Percentiles rank a stretch among this genome's conserved stretches.
Evolutionary conservation across 2,329 filamentous ascomycete genomes (phyloP).

Genomic region (Calonectria naviculata): DNA sequence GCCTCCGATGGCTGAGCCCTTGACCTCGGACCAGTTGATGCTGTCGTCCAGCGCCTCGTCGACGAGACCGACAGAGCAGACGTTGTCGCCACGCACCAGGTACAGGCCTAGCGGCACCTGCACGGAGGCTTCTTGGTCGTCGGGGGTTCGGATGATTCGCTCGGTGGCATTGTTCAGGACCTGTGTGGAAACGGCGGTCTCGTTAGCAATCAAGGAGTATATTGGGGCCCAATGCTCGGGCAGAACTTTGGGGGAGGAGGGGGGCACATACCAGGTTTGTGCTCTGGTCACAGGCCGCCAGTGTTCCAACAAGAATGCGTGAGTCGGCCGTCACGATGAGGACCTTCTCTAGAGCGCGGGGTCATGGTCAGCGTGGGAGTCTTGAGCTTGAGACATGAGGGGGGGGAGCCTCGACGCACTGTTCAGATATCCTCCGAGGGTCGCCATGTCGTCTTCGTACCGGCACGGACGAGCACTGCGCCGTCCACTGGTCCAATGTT

Average conservation of each 20-base stretch:
- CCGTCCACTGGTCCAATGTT: neutral
- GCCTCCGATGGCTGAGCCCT: conserved; percentile 83
- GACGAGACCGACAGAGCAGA: conserved; percentile 88
- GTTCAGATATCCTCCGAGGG: conserved; percentile 57
- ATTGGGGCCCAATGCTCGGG: neutral
- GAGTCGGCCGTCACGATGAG: conserved; percentile 93
- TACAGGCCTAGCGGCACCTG: conserved; percentile 89
- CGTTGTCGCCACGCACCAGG: conserved; percentile 93
- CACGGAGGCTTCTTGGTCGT: conserved; percentile 84
- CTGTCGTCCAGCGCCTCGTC: conserved; percentile 89
- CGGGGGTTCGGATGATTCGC: conserved; percentile 86
- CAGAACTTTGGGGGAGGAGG: neutral
- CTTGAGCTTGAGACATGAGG: conserved; percentile 14
- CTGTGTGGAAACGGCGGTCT: conserved; percentile 47
- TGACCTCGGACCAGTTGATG: conserved; percentile 94
- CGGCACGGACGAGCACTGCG: conserved; percentile 2
- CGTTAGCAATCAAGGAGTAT: conserved; percentile 26
- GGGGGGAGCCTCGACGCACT: conserved; percentile 44
- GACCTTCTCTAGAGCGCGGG: conserved; percentile 77
- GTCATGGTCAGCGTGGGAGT: neutral
- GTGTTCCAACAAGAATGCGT: conserved; percentile 83
- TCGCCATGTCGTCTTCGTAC: conserved; percentile 49
- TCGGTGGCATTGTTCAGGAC: conserved; percentile 87
- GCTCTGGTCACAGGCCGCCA: conserved; percentile 88
- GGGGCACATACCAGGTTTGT: conserved; percentile 78